Conservation (phyloP, 2,329 filamentous ascomycete genomes). For the Sclerotinia sclerotiorum region DNA sequence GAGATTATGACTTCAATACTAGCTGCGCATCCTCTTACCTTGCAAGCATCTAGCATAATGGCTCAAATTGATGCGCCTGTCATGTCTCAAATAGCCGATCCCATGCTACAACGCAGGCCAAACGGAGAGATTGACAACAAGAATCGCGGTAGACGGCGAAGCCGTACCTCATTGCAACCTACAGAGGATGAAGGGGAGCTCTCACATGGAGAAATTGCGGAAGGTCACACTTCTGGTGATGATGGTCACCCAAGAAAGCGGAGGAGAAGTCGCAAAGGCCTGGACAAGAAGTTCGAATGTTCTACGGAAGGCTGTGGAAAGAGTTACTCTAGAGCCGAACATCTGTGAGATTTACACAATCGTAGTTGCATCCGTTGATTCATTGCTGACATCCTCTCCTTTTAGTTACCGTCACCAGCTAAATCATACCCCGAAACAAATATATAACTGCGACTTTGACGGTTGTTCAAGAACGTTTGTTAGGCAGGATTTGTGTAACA, state of each 20-base stretch:
- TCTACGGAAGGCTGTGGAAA: slow-evolving; percentile 86
- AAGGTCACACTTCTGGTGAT: slow-evolving; percentile 39
- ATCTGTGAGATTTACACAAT: slow-evolving; percentile 63
- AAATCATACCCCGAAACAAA: slow-evolving; percentile 94
- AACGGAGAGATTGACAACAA: slow-evolving; percentile 37
- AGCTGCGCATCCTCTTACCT: slow-evolving; percentile 34
- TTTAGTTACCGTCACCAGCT: slow-evolving; percentile 80
- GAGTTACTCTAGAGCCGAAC: slow-evolving; percentile 93
- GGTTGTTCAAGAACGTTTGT: slow-evolving; percentile 91
- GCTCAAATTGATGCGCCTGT: slow-evolving; percentile 34
- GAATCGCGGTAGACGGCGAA: slow-evolving; percentile 38
- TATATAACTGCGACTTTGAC: slow-evolving; percentile 89
- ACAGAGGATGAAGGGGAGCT: slow-evolving; percentile 34
- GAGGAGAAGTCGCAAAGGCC: slow-evolving; percentile 70
- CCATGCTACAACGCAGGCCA: slow-evolving; percentile 30
- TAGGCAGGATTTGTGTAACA: slow-evolving; percentile 85
- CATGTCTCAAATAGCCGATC: slow-evolving; percentile 33
- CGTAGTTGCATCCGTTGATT: neutral
- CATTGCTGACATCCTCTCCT: slow-evolving; percentile 23
- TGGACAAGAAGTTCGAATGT: slow-evolving; percentile 83
- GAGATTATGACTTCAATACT: slow-evolving; percentile 41
- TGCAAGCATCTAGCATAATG: slow-evolving; percentile 34
- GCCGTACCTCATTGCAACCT: slow-evolving; percentile 33
- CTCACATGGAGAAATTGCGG: slow-evolving; percentile 33
- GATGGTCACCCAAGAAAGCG: slow-evolving; percentile 50